These are phyloP conservation scores for Ligustrum vulgare DNA, from an alignment of 257 asterid genomes.

Conservation along the genomic window DNA sequence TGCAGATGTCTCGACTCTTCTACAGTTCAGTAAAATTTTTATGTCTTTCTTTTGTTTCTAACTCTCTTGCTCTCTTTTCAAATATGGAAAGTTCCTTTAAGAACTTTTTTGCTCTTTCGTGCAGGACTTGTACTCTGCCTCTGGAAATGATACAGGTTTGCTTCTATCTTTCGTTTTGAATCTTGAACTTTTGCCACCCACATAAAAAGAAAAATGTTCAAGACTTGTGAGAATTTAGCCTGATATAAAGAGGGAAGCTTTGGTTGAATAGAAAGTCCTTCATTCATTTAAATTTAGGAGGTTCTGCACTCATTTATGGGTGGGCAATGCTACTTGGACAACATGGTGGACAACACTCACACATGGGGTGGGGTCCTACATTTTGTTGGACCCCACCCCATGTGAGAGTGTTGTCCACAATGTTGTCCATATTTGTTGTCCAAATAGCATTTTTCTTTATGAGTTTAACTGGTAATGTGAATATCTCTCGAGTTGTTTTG, in stretches of 20 bases:
- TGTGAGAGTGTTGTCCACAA: no score
- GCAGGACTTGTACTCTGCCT: conserved; percentile 64
- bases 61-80: background rate
- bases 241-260: background rate
- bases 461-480: background rate
- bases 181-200: background rate
- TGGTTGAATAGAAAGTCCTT: background rate
- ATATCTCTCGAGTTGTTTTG: background rate
- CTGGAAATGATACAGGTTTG: conserved; percentile 71
- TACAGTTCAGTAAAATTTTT: background rate
- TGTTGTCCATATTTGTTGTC: no score
- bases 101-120: conserved; percentile 24
- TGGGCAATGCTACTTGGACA: no score
- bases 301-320: background rate
- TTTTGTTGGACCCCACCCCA: no score
- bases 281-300: background rate
- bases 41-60: background rate
- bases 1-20: background rate
- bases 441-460: no score
- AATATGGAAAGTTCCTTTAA: background rate
- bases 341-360: no score
- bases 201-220: background rate
- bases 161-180: conserved; percentile 12
- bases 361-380: no score
- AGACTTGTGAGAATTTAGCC: background rate